Conservation (phyloP, 2,329 filamentous ascomycete genomes). For the Pyrenophora seminiperda region DNA sequence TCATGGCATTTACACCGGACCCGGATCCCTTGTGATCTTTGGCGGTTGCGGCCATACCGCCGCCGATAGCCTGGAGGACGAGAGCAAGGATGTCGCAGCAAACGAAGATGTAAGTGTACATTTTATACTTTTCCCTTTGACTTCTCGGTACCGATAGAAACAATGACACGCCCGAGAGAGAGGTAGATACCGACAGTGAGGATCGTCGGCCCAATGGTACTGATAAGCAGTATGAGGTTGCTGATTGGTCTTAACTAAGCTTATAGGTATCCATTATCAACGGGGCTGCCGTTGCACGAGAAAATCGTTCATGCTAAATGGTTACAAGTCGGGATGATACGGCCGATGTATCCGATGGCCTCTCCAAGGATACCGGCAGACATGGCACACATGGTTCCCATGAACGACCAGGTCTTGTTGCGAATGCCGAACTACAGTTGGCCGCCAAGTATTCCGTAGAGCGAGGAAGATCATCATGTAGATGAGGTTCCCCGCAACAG, state of each 20-base stretch:
- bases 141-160: constrained; percentile 52
- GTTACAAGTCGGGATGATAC: constrained; percentile 59
- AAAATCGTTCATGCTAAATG: constrained; percentile 57
- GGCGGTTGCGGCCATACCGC: constrained; percentile 60
- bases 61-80: constrained; percentile 61
- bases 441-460: constrained; percentile 50
- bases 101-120: constrained; percentile 64
- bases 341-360: constrained; percentile 60
- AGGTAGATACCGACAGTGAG: constrained; percentile 61
- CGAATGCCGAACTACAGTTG: constrained; percentile 57
- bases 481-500: constrained; percentile 56
- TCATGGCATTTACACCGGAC: constrained; percentile 59
- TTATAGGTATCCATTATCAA: not conserved
- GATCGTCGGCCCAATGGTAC: constrained; percentile 62
- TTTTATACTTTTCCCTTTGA: constrained; percentile 34
- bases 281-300: constrained; percentile 51
- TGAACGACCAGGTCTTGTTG: constrained; percentile 60
- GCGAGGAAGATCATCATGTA: constrained; percentile 57
- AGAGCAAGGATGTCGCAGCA: constrained; percentile 61
- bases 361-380: constrained; percentile 56
- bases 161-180: constrained; percentile 60
- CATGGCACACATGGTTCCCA: constrained; percentile 53
- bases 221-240: constrained; percentile 60
- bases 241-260: constrained; percentile 31
- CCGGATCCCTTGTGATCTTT: constrained; percentile 47